Base-by-base conservation (phyloP, 306 rosid genomes). In the Corylus americana region DNA sequence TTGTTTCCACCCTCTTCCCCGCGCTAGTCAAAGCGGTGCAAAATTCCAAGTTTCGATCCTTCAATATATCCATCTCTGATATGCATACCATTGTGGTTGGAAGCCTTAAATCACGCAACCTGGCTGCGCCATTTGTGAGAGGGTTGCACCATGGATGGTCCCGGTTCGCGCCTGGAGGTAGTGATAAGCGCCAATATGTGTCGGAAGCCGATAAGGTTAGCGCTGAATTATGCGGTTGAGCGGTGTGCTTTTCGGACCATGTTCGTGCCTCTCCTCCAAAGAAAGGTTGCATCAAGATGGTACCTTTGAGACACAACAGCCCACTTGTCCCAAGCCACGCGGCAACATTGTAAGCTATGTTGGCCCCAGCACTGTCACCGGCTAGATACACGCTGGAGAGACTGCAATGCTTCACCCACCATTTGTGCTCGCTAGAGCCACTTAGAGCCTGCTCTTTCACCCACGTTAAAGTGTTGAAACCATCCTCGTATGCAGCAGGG, bases 281-380 rank as follows among this genome's bases (percentile, higher is more conserved):
- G 81, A 94, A 94, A 18, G 98, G 97, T 73, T 94, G 97, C 77
- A 94, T 91, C 89, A 94, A 78, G 42, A 94, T 78, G 27, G 84
- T 50, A 69, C 93, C 97, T 62, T 84, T 92, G 27, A 91, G 81
- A 69, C 58, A 17, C 11, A 89, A 68, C 0, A 89, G 91, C 35
- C 66, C 63, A 61, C 58, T 45, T 72, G 90, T 77, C 51, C 81
- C 82, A 4, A 86, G 11, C 44, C 87, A 85, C 11, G 87, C 63
- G 74, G 88, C 85, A 31, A 89, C 90, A 82, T 90, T 87, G 89
- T 82, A 92, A 58, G 96, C 97, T 64, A 94, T 84, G 87, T 91
- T 94, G 55, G 95, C 97, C 8, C 97, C 96, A n/a, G 97, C 92
- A 74, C 98, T 94, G 37, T 94, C 98, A 78, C 98, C 98, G 14